Base-by-base conservation (phyloP, 192 early-diverging fungal genomes). In the Coemansia sp. region DNA sequence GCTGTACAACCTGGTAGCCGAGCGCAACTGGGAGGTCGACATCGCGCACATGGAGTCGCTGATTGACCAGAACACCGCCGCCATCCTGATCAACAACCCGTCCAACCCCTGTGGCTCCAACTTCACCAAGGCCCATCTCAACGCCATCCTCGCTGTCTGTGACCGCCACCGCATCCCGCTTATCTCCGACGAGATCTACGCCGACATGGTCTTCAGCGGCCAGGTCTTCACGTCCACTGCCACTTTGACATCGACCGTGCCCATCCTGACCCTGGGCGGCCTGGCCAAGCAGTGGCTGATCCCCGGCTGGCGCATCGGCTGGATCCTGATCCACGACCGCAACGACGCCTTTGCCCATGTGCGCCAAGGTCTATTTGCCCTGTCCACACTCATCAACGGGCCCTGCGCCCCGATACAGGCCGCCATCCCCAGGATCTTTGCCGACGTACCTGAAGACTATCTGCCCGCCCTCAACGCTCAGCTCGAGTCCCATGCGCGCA, bases 61-160 rank as follows among this genome's bases (percentile, higher is more conserved):
- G 63, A 90, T 96, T 56, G 91, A 96, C 68, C 83, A 86, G 0
- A 88, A 91, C 38, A 96, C 94, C 5, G 86, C 87, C 1, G 88
- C 87, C 22, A 89, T 94, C 45, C 66, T 94, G 38, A 89, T 94
- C 80, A 94, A 94, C 85, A 96, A 94, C 78, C 93, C 94, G 32
- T 93, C 91, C 42, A 96, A 96, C 74, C 94, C 94, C 1, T 96
- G 94, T 64, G 94, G 94, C 4, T 94, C 93, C 31, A 91, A 92
- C 45, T 96, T 90, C 67, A 83, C 87, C 36, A 80, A 85, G 29
- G 67, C 85, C 25, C 93, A 94, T 57, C 80, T 96, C 38, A 66
- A 84, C 20, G 89, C 84, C 33, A 89, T 93, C 48, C 71, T 94
- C 49, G 72, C 68, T 4, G 82, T 96, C 6, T 90, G 89, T 40